Percentiles rank a stretch among this genome's conserved stretches.
Conservation (phyloP, 2,329 filamentous ascomycete species). For the Claviceps quebecensis region DNA sequence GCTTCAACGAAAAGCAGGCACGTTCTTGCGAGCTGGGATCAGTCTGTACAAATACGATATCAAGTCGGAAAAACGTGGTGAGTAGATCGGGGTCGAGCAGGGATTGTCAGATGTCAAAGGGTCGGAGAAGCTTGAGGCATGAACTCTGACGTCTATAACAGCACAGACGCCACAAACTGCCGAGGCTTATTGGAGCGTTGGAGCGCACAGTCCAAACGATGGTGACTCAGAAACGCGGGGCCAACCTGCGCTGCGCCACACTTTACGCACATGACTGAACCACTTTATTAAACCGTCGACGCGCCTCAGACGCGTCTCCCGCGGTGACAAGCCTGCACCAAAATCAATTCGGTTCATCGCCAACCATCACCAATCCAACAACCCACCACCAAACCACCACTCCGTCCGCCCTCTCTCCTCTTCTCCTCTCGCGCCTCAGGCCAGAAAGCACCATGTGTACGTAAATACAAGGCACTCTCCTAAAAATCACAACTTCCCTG, state of each 20-base stretch:
- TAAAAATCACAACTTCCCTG: conserved; percentile 5
- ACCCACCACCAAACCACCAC: conserved; percentile 9
- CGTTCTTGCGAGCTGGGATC: background rate
- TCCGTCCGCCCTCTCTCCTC: background rate
- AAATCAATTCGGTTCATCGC: background rate
- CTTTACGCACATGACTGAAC: background rate
- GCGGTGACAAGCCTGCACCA: background rate
- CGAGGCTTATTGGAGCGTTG: background rate
- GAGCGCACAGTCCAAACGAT: background rate
- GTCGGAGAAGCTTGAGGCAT: background rate
- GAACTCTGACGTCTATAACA: background rate
- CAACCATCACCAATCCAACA: conserved; percentile 2
- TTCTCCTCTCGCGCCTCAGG: background rate
- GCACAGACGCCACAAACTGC: background rate
- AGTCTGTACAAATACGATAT: background rate
- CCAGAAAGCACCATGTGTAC: background rate
- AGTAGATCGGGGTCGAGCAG: background rate
- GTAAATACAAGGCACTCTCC: background rate
- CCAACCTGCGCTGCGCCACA: background rate
- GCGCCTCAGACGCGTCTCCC: conserved; percentile 9
- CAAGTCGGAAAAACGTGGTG: background rate
- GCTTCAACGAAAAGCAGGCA: too few relatives aligned
- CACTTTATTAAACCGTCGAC: conserved; percentile 3
- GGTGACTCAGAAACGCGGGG: background rate
- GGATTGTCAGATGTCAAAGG: background rate